Base-by-base conservation (phyloP, 441 rosid genomes). In the Eutrema salsugineum region DNA sequence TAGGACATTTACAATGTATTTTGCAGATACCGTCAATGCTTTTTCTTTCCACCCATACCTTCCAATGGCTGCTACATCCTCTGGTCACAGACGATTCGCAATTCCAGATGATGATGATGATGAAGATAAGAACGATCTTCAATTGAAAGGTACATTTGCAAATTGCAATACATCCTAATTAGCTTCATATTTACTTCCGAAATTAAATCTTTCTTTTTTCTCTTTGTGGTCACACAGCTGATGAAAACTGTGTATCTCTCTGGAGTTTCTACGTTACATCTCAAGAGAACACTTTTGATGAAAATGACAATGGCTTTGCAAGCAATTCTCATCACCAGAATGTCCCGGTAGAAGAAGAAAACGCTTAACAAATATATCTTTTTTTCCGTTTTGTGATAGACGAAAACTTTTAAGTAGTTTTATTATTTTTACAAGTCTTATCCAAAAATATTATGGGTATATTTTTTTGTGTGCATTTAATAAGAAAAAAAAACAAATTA, bases 41-140 rank as follows among this genome's bases (percentile, higher is more conserved):
- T 88, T 94, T 68, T 73, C 96, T 68, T 94, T 91, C 84, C 99
- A 94, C 68, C 99, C 99, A 3, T 86, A 77, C 67, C 84, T 91
- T 72, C 96, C 97, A 63, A 84, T 90, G 94, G 97, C 97, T 60
- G 91, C 87, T 63, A 80, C 98, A 51, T 86, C 98, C 22, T 93
- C 98, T 3, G 98, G 98, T 49, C 96, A 95, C 71, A 83, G 99
- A 46, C 83, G 98, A 62, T 95, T 85, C 40, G 77, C 84, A 71
- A 60, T 59, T 74, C 94, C 92, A 0, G 84, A 82, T 17, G 88
- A 81, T 48, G 75, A 69, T 39, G 75, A 69, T 2, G 80, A 70
- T 22, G 73, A 67, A 60, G 83, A 63, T 43, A 61, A 64, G 24
- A 84, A 77, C 42, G 66, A 78, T 19, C 79, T 74, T 74, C 76